phyloP scores from a whole-genome alignment of 2,329 filamentous ascomycete species.

The Lachnellula cervina region DNA sequence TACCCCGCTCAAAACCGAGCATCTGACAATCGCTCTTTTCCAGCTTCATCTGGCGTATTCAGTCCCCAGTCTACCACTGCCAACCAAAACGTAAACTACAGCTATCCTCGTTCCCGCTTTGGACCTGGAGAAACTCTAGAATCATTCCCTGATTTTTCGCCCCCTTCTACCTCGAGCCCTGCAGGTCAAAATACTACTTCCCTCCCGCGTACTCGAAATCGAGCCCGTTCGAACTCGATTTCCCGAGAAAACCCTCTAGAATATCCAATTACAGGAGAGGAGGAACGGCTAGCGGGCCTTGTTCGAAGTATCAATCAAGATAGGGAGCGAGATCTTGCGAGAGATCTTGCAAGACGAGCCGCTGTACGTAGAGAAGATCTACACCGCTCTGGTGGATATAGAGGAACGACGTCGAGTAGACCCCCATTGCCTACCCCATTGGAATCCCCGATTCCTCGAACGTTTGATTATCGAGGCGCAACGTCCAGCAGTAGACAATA shows the following conservation, averaged over 20 bases:
- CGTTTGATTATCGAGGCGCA: background rate
- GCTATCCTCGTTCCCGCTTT: background rate
- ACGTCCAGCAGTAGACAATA: background rate
- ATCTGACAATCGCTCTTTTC: background rate
- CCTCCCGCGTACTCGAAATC: background rate
- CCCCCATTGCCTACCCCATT: background rate
- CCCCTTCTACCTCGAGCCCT: background rate
- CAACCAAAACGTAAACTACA: background rate
- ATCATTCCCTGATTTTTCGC: background rate
- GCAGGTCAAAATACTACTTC: background rate
- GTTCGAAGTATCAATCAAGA: background rate
- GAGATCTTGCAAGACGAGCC: background rate
- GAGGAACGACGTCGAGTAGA: background rate
- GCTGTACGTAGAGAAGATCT: background rate
- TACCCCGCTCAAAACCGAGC: background rate
- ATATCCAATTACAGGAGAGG: background rate
- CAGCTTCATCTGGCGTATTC: background rate
- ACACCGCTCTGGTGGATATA: background rate
- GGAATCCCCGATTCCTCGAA: background rate
- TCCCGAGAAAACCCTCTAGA: background rate
- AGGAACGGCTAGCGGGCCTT: background rate
- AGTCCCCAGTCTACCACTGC: background rate
- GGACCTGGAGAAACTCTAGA: background rate
- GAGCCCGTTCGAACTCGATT: background rate
- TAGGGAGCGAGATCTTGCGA: background rate